A percentile compares a stretch with the other conserved stretches of the same genome.
Evolutionary conservation across 768 basidiomycete genomes (phyloP).

Genomic region (Macrolepiota fuliginosa): DNA sequence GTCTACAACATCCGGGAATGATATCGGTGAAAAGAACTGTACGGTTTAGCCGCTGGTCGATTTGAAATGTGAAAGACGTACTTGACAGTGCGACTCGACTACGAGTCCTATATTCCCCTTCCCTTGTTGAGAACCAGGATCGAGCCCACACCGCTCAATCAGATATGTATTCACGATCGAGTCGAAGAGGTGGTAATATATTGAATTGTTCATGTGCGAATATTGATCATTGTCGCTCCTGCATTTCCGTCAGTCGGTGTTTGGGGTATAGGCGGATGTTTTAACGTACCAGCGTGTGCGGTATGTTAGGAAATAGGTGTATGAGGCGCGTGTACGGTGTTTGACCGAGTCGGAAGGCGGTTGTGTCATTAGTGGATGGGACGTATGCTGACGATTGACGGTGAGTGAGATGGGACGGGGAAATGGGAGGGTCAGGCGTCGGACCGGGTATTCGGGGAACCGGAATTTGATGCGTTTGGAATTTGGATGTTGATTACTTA

Average conservation of each 20-base stretch:
- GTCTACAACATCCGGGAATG: constrained; percentile 70
- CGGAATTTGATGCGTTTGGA: constrained; percentile 20
- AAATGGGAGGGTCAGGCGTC: not conserved
- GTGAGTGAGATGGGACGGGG: not conserved
- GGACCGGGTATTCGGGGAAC: not conserved
- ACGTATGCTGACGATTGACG: too few relatives aligned
- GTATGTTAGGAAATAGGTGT: not conserved
- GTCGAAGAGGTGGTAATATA: constrained; percentile 83
- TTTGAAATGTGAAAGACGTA: constrained; percentile 19
- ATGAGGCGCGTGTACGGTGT: too few relatives aligned
- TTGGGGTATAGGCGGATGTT: too few relatives aligned
- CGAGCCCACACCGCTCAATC: constrained; percentile 57
- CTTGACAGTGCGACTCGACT: constrained; percentile 73
- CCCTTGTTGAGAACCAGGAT: too few relatives aligned
- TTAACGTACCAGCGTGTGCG: too few relatives aligned
- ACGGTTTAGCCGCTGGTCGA: too few relatives aligned
- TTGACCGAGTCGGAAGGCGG: too few relatives aligned
- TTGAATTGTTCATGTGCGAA: constrained; percentile 75
- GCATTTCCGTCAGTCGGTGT: too few relatives aligned
- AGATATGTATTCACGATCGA: constrained; percentile 81
- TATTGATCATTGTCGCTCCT: constrained; percentile 92
- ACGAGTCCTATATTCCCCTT: constrained; percentile 74
- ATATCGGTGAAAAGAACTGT: constrained; percentile 69
- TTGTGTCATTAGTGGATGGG: too few relatives aligned
- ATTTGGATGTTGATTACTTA: too few relatives aligned